phyloP scores from a whole-genome alignment of 257 asterid genomes.

The Solanum stenotomum region DNA sequence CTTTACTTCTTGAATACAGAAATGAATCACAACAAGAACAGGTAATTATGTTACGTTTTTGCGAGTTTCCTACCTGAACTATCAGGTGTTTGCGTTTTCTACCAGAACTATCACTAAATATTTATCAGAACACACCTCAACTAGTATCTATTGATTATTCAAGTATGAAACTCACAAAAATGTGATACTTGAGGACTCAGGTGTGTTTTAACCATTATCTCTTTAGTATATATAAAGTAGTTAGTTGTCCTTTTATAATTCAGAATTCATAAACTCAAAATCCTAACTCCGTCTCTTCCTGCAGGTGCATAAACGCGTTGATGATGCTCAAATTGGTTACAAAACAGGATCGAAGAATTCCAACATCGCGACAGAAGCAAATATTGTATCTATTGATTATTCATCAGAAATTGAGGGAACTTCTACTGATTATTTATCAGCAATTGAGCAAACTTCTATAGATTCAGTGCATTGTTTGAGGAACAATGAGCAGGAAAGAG shows the following conservation, averaged over 20 bases:
- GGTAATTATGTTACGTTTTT: neutral
- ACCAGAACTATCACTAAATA: neutral
- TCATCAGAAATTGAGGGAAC: neutral
- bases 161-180: neutral
- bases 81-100: neutral
- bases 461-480: neutral
- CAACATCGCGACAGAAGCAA: neutral
- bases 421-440: conserved; percentile 7
- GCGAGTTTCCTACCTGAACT: neutral
- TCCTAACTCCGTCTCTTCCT: neutral
- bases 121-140: neutral
- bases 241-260: neutral
- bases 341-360: neutral
- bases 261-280: neutral
- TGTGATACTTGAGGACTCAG: neutral
- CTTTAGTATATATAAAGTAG: neutral
- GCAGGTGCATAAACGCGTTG: neutral
- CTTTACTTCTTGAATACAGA: conserved; percentile 48
- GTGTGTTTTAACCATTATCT: neutral
- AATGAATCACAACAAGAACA: conserved; percentile 20
- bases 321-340: neutral
- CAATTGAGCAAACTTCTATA: neutral
- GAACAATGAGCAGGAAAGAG: neutral
- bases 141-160: neutral
- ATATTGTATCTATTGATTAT: conserved; percentile 1